Evolutionary conservation across 1,284 basidiomycete species (phyloP).

Genomic region (Fomitopsis betulina): DNA sequence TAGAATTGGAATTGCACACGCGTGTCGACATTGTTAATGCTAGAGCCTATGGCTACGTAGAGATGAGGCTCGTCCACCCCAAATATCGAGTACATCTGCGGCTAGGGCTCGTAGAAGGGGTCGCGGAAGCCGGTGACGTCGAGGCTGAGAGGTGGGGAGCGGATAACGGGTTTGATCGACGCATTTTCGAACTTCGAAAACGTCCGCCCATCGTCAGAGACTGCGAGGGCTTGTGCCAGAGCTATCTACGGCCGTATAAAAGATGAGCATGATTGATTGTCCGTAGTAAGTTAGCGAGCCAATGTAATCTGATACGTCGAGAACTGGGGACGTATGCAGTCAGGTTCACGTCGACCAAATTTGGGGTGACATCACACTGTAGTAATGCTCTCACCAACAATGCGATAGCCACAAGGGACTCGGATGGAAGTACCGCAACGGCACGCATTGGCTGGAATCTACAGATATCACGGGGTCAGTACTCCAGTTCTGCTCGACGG

Average conservation of each 20-base stretch:
- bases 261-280: neutral
- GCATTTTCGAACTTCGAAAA: neutral
- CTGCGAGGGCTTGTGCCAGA: neutral
- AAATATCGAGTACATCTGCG: neutral
- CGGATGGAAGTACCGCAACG: neutral
- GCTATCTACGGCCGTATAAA: neutral
- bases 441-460: neutral
- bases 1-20: conserved; percentile 1
- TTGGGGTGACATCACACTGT: neutral
- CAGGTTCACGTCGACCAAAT: neutral
- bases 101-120: neutral
- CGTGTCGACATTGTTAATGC: neutral
- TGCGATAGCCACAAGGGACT: neutral
- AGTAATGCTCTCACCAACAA: neutral
- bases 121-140: neutral
- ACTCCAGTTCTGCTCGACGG: no score
- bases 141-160: neutral
- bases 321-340: neutral
- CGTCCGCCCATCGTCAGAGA: neutral
- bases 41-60: neutral
- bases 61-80: neutral
- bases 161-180: neutral
- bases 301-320: neutral
- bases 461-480: no score
- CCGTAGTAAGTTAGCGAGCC: neutral